These are phyloP conservation scores for Myxozyma lipomycoides DNA, from an alignment of 805 yeast species.

Conservation along the genomic window DNA sequence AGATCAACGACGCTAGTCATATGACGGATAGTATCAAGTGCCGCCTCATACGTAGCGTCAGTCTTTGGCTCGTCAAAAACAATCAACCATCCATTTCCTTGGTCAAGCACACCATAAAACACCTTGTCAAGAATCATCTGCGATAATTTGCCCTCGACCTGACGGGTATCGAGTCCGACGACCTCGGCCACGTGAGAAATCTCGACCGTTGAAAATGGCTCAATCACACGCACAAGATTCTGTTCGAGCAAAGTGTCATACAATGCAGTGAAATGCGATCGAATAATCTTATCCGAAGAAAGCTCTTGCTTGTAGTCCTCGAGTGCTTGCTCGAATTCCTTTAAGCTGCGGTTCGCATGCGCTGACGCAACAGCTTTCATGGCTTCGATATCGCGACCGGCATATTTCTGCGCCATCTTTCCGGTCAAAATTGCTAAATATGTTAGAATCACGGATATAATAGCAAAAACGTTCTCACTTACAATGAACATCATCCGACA, in stretches of 20 bases:
- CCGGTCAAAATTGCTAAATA: constrained; percentile 57
- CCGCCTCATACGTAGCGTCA: constrained; percentile 84
- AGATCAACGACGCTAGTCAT: constrained; percentile 86
- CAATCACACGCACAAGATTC: constrained; percentile 88
- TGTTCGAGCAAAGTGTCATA: constrained; percentile 92
- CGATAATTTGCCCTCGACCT: constrained; percentile 88
- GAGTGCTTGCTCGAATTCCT: constrained; percentile 84
- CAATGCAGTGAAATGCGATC: constrained; percentile 85
- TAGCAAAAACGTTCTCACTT: too few relatives aligned
- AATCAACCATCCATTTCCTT: constrained; percentile 96
- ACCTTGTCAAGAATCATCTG: constrained; percentile 96
- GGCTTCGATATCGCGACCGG: constrained; percentile 86
- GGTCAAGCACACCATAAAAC: constrained; percentile 95
- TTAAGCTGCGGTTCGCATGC: constrained; percentile 80
- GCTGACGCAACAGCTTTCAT: constrained; percentile 92
- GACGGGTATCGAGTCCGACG: constrained; percentile 80
- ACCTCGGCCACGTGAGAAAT: constrained; percentile 79
- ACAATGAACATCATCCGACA: constrained; percentile 78
- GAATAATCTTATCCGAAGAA: constrained; percentile 79
- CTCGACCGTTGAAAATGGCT: constrained; percentile 96
- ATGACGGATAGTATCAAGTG: constrained; percentile 79
- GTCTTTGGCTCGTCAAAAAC: constrained; percentile 83
- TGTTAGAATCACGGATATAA: too few relatives aligned
- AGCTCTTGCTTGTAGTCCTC: constrained; percentile 64
- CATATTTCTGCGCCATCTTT: constrained; percentile 68